Base-by-base conservation (phyloP, 495 filamentous ascomycete genomes). In the Aspergillus sclerotioniger region DNA sequence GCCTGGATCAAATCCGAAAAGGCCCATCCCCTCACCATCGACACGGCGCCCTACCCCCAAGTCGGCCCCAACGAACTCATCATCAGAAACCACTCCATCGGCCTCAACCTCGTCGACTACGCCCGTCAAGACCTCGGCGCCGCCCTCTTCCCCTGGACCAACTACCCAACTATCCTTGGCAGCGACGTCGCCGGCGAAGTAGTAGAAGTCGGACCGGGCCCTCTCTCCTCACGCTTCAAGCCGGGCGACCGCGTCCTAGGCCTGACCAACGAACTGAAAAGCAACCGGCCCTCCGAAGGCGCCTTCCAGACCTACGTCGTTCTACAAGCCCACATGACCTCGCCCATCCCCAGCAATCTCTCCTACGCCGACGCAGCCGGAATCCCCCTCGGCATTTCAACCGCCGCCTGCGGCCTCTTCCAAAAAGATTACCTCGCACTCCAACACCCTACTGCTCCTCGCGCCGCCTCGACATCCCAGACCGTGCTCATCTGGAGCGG, bases 401-500 rank as follows among this genome's bases (percentile, higher is more conserved):
- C 85, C 0, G 82, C 84, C 0, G 73, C 80, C 2, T 66, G 62
- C 16, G 81, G 75, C 3, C 64, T 89, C 1, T 87, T 81, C 62
- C 71, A 77, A 46, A 51, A 67, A 15, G 67, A 69, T 20, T 58
- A 68, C 9, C 71, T 88, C 0, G 72, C 62, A 2, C 71, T 82
- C 8, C 53, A 72, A 0, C 59, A 60, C n/a, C 80, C 78, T 0
- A 61, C 65, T n/a, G 55, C 31, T 20, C 64, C 63, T 0, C 62
- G 66, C 6, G 60, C 75, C 1, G 1, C 10, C 7, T 51, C 51
- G 1, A 71, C 58, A 1, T 72, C 67, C 1, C 63, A 83, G 54
- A 71, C 68, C 1, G 43, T 88, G 0, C 64, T 87, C 2, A 67
- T 87, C 51, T 88, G 84, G 79, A 84, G 84, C 31, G 85, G 83